Percentiles rank a stretch among this genome's conserved stretches.
Conservation (phyloP, 345 rosid genomes). For the Citropsis articulata region DNA sequence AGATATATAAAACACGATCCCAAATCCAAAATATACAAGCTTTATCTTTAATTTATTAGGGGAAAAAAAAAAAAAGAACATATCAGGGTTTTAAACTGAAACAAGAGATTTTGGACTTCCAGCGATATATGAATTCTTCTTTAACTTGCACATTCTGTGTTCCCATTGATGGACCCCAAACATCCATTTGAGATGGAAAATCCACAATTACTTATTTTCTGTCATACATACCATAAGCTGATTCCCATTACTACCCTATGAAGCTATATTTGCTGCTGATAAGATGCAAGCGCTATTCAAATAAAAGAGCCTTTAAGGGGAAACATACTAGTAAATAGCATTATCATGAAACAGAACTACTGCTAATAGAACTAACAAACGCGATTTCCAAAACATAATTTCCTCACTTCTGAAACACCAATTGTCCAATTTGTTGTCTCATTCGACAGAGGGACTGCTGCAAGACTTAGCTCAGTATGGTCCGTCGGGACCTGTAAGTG, state of each 20-base stretch:
- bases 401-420: conserved; percentile 33
- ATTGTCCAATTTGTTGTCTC: conserved; percentile 23
- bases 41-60: too few species aligned
- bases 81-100: background rate
- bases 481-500: conserved; percentile 21
- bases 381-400: background rate
- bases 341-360: background rate
- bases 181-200: background rate
- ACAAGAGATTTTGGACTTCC: background rate
- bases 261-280: background rate
- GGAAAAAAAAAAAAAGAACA: too few species aligned
- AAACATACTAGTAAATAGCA: background rate
- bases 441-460: conserved; percentile 21
- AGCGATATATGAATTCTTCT: background rate
- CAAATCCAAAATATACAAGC: background rate
- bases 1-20: background rate
- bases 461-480: conserved; percentile 14
- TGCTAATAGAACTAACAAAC: background rate
- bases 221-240: too few species aligned
- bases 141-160: background rate
- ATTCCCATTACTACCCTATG: background rate
- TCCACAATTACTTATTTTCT: background rate
- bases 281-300: background rate
- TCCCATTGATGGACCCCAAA: background rate
- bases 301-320: background rate